These are phyloP conservation scores for Aspergillus aculeatinus DNA, from an alignment of 2,329 filamentous ascomycete species.

Conservation along the genomic window DNA sequence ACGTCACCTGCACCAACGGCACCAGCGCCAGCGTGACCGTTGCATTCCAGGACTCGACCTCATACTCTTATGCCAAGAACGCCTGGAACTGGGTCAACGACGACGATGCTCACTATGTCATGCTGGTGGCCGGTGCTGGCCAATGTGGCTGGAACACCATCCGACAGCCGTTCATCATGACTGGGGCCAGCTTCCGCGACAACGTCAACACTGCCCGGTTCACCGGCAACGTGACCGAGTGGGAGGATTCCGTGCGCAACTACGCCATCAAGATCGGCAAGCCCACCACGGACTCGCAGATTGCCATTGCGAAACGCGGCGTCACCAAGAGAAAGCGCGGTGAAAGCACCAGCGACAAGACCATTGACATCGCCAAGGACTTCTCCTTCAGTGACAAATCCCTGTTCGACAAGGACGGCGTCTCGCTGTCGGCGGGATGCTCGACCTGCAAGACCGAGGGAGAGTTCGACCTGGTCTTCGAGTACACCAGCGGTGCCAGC, in stretches of 20 bases:
- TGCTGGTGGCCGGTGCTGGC: constrained; percentile 22
- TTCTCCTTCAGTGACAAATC: not conserved
- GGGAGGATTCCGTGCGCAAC: constrained; percentile 19
- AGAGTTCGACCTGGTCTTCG: not conserved
- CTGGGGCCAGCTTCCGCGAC: constrained; percentile 18
- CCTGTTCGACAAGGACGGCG: not conserved
- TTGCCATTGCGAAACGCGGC: constrained; percentile 5
- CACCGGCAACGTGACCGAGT: constrained; percentile 17
- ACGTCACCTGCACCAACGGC: constrained; percentile 19
- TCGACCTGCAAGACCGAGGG: not conserved
- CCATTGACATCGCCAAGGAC: constrained; percentile 1
- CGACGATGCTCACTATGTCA: constrained; percentile 15
- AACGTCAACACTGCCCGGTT: constrained; percentile 15
- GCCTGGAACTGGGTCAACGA: constrained; percentile 25
- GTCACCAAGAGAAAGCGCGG: not conserved
- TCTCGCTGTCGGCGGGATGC: not conserved
- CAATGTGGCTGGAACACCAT: constrained; percentile 25
- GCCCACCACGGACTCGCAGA: constrained; percentile 8
- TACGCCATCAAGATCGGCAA: constrained; percentile 23
- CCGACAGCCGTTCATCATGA: constrained; percentile 22
- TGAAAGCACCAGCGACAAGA: constrained; percentile 5
- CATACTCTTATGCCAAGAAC: constrained; percentile 15
- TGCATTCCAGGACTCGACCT: constrained; percentile 13
- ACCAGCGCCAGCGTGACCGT: constrained; percentile 18
- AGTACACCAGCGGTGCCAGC: not conserved